phyloP scores from a whole-genome alignment of 306 rosid species.

The Lathyrus aphaca region DNA sequence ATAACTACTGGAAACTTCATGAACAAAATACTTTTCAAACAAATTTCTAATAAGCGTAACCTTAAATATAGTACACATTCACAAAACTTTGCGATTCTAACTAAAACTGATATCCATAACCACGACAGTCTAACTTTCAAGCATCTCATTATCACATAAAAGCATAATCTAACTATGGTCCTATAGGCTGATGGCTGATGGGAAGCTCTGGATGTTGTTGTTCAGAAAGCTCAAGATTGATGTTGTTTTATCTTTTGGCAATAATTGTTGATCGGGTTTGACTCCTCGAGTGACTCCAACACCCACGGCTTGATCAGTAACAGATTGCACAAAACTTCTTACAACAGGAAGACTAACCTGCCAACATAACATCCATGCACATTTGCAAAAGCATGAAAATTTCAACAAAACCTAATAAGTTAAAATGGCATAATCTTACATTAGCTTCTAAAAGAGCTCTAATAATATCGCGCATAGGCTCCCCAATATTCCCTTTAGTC shows the following conservation, averaged over 20 bases:
- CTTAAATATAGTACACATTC: constrained; percentile 49
- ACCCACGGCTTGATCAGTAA: constrained; percentile 92
- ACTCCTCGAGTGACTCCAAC: constrained; percentile 86
- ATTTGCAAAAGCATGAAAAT: no score
- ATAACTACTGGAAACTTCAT: constrained; percentile 42
- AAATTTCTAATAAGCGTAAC: constrained; percentile 41
- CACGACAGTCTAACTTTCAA: constrained; percentile 44
- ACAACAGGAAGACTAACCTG: constrained; percentile 99
- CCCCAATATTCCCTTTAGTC: no score
- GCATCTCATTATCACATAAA: constrained; percentile 42
- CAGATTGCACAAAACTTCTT: constrained; percentile 90
- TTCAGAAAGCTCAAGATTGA: constrained; percentile 52
- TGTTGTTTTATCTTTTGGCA: constrained; percentile 58
- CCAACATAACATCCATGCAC: constrained; percentile 36
- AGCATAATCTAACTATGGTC: constrained; percentile 42
- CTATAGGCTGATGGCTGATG: constrained; percentile 36
- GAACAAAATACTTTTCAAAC: constrained; percentile 40
- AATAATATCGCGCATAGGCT: no score
- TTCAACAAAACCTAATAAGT: no score
- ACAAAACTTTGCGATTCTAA: constrained; percentile 46
- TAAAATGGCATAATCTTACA: no score
- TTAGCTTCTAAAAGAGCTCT: no score
- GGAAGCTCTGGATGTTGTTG: constrained; percentile 52
- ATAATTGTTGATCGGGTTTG: constrained; percentile 91
- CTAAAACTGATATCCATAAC: constrained; percentile 43